Conservation (phyloP, 192 early-diverging fungal species). For the Dissophora ornata region DNA sequence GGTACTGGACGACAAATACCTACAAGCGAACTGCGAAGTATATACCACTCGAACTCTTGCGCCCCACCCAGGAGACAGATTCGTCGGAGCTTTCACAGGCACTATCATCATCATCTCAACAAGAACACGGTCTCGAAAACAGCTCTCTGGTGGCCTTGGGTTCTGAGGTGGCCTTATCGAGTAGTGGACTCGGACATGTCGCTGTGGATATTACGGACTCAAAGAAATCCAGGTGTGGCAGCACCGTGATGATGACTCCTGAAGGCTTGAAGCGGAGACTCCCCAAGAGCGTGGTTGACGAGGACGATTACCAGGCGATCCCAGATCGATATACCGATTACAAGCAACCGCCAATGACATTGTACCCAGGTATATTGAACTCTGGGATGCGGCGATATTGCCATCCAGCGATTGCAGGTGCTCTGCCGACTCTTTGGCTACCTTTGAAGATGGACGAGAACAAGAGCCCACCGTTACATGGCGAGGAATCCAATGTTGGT, state of each 20-base stretch:
- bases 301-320: conserved; percentile 71
- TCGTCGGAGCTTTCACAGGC: neutral
- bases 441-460: conserved; percentile 60
- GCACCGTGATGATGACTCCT: neutral
- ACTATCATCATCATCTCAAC: neutral
- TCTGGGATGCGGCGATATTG: conserved; percentile 75
- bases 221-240: neutral
- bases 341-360: conserved; percentile 75
- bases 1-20: conserved; percentile 56
- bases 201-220: conserved; percentile 5
- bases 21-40: conserved; percentile 58
- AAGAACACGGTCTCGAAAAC: neutral
- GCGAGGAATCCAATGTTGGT: neutral
- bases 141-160: conserved; percentile 1
- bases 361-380: conserved; percentile 78
- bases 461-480: neutral
- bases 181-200: conserved; percentile 7
- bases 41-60: conserved; percentile 60
- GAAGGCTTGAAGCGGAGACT: neutral
- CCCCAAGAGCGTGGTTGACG: conserved; percentile 60
- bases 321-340: conserved; percentile 78
- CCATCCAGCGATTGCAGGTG: conserved; percentile 73
- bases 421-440: conserved; percentile 77
- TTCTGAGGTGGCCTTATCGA: neutral
- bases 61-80: conserved; percentile 14